A percentile compares a stretch with the other conserved stretches of the same genome.
Evolutionary conservation across 2,329 filamentous ascomycete species (phyloP).

Genomic region (Colletotrichum noveboracense): DNA sequence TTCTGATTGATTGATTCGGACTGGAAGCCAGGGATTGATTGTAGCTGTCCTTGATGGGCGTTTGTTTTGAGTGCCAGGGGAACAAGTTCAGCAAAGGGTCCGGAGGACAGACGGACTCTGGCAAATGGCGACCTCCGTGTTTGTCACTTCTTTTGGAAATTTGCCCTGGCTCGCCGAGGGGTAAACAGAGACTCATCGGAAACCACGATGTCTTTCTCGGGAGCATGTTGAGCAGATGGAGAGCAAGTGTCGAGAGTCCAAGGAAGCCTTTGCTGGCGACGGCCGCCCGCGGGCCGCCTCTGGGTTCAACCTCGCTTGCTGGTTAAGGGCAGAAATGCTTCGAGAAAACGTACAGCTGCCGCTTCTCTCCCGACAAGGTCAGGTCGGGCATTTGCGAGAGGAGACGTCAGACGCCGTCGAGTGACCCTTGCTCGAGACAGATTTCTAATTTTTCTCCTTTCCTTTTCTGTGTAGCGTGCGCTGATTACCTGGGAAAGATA

Average conservation of each 20-base stretch:
- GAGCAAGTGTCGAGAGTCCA: not conserved
- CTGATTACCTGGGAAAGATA: not conserved
- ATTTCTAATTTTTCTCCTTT: not conserved
- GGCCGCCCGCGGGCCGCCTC: not conserved
- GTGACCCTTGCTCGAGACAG: not conserved
- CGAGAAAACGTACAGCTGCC: not conserved
- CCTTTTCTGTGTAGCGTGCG: not conserved
- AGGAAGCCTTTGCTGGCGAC: not conserved
- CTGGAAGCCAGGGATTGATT: not conserved
- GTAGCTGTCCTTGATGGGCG: not conserved
- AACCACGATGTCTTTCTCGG: not conserved
- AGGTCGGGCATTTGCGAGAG: constrained; percentile 2
- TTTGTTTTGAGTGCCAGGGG: not conserved
- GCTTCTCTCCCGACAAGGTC: not conserved
- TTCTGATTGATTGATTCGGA: not conserved
- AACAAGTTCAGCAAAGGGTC: not conserved
- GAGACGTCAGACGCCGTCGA: constrained; percentile 4
- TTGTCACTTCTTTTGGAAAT: not conserved
- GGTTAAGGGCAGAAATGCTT: not conserved
- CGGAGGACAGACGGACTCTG: not conserved
- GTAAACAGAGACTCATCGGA: not conserved
- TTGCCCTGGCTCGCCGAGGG: not conserved
- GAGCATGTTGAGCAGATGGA: not conserved
- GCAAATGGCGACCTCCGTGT: not conserved
- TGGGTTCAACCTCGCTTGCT: not conserved